Evolutionary conservation across 257 asterid genomes (phyloP).

Genomic region (Plantago elongata): DNA sequence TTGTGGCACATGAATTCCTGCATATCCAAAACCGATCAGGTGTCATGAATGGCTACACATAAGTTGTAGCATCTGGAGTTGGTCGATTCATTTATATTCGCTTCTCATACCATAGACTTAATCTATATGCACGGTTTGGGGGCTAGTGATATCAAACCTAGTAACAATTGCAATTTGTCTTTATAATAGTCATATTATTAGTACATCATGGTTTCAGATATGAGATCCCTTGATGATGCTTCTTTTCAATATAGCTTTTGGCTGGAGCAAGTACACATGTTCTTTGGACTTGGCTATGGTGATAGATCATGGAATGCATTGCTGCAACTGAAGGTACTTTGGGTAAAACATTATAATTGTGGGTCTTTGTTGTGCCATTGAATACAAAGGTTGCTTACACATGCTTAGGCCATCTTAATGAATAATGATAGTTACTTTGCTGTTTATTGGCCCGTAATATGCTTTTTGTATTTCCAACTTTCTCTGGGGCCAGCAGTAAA

Average conservation of each 20-base stretch:
- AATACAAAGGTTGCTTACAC: not conserved
- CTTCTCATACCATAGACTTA: no score
- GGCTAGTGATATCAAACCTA: no score
- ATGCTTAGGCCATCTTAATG: no score
- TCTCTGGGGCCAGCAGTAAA: no score
- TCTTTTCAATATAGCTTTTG: constrained; percentile 50
- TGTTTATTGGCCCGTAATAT: no score
- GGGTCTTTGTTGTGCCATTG: constrained; percentile 12
- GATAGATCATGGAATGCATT: constrained; percentile 54
- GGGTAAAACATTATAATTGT: constrained; percentile 10
- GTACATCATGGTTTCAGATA: not conserved
- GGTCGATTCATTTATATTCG: no score
- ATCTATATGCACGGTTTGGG: no score
- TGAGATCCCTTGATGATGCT: not conserved
- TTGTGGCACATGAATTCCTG: no score
- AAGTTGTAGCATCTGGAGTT: no score
- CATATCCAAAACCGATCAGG: no score
- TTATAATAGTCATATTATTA: constrained; percentile 5
- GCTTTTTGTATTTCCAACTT: no score
- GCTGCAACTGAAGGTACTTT: constrained; percentile 66
- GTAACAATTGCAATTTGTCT: not conserved
- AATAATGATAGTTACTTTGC: not conserved
- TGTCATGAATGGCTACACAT: no score
- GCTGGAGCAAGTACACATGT: constrained; percentile 62
- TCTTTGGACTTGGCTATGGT: constrained; percentile 41